phyloP scores from a whole-genome alignment of 1,284 basidiomycete genomes.

The Malassezia arunalokei region DNA sequence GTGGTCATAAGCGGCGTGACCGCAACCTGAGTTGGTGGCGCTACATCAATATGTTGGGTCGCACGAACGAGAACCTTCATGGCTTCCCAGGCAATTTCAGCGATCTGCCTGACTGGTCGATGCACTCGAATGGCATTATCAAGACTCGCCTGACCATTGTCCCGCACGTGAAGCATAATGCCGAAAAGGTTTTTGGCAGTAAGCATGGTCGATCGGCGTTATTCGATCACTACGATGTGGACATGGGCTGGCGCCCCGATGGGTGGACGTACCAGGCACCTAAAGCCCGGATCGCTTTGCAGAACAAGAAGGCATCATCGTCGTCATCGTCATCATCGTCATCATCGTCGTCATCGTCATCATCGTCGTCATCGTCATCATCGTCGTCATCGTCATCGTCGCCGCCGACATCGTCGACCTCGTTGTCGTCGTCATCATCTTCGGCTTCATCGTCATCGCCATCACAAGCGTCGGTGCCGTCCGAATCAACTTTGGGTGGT shows the following conservation, averaged over 20 bases:
- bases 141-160: constrained; percentile 31
- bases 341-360: background rate
- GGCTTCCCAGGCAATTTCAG: constrained; percentile 28
- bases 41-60: constrained; percentile 36
- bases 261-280: constrained; percentile 15
- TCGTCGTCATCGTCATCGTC: background rate
- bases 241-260: constrained; percentile 36
- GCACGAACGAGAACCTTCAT: constrained; percentile 25
- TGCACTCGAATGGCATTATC: constrained; percentile 18
- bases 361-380: background rate
- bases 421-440: no score
- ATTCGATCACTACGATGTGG: constrained; percentile 22
- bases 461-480: no score
- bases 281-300: background rate
- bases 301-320: background rate
- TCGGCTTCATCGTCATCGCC: no score
- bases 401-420: no score
- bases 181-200: constrained; percentile 28
- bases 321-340: background rate
- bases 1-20: constrained; percentile 31
- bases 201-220: constrained; percentile 32
- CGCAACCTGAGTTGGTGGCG: constrained; percentile 42
- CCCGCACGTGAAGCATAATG: constrained; percentile 31
- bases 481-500: no score
- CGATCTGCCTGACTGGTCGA: constrained; percentile 34